phyloP scores from a whole-genome alignment of 129 eudicot species.

The Logfia minima region DNA sequence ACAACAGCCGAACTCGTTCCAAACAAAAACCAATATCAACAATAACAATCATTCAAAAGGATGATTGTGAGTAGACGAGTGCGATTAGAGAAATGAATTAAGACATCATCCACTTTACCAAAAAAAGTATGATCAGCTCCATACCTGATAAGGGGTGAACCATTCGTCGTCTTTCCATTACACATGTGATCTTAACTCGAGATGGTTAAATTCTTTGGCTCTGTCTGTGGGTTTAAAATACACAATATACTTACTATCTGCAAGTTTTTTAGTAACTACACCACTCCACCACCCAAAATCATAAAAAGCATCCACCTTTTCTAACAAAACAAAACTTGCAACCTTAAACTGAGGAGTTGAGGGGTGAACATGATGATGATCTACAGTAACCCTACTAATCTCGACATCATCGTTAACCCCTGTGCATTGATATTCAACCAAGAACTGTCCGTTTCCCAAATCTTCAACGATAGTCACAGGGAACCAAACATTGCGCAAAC shows the following conservation, averaged over 20 bases:
- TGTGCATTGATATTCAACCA: constrained; percentile 42
- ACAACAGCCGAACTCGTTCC: constrained; percentile 15
- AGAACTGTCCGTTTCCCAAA: constrained; percentile 28
- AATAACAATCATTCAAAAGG: neutral
- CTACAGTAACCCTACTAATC: constrained; percentile 41
- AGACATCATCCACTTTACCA: neutral
- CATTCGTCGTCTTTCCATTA: constrained; percentile 67
- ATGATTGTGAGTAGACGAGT: neutral
- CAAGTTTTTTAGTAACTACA: constrained; percentile 55
- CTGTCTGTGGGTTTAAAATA: constrained; percentile 46
- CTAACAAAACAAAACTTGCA: constrained; percentile 49
- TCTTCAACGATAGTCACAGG: constrained; percentile 57
- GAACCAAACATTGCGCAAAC: constrained; percentile 54
- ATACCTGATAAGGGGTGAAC: constrained; percentile 61
- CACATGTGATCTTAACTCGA: constrained; percentile 61
- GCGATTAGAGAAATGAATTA: neutral
- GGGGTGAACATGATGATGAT: constrained; percentile 53
- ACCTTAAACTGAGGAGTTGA: constrained; percentile 45
- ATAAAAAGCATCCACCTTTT: constrained; percentile 60
- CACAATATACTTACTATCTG: constrained; percentile 56
- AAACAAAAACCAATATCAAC: constrained; percentile 18
- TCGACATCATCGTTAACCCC: constrained; percentile 14
- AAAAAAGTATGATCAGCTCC: neutral
- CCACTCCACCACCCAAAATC: constrained; percentile 80
- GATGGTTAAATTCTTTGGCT: constrained; percentile 43